phyloP scores from a whole-genome alignment of 2,329 filamentous ascomycete species.

The Talaromyces sp. region DNA sequence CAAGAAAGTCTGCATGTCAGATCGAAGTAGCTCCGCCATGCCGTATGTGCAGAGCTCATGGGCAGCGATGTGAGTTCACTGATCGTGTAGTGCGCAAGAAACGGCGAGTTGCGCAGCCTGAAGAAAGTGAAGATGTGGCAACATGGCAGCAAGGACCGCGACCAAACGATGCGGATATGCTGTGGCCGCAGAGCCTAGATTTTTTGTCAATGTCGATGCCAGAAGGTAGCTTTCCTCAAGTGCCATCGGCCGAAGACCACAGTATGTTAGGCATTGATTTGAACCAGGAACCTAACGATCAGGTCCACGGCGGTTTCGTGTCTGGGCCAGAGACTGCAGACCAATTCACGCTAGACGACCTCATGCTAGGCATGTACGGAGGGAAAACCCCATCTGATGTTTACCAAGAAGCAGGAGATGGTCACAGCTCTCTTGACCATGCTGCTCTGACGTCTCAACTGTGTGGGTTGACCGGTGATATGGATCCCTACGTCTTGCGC shows the following conservation, averaged over 20 bases:
- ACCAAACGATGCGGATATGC: not conserved
- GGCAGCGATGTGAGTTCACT: slow-evolving; percentile 8
- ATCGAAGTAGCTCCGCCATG: slow-evolving; percentile 13
- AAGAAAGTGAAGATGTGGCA: not conserved
- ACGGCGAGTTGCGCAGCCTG: not conserved
- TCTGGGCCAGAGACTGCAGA: slow-evolving; percentile 6
- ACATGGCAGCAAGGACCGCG: not conserved
- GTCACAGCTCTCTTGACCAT: slow-evolving; percentile 4
- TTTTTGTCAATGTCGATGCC: slow-evolving; percentile 8
- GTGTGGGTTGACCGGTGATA: slow-evolving; percentile 10
- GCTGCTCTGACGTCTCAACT: slow-evolving; percentile 3
- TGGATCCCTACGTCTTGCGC: slow-evolving; percentile 12
- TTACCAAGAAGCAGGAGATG: not conserved
- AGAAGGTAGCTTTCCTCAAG: not conserved
- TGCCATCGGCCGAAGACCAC: not conserved
- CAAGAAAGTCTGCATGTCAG: slow-evolving; percentile 14
- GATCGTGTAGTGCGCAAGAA: slow-evolving; percentile 9
- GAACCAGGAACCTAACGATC: not conserved
- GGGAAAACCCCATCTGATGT: not conserved
- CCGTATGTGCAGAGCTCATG: slow-evolving; percentile 15
- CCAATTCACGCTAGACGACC: slow-evolving; percentile 10
- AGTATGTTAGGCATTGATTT: not conserved
- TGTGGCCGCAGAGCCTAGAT: slow-evolving; percentile 11
- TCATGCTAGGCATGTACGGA: slow-evolving; percentile 11
- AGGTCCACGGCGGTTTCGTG: not conserved